Evolutionary conservation across 2,329 filamentous ascomycete species (phyloP), one percentile per base, ranked within the genome.

Genomic region (Orbilia blumenaviensis): DNA sequence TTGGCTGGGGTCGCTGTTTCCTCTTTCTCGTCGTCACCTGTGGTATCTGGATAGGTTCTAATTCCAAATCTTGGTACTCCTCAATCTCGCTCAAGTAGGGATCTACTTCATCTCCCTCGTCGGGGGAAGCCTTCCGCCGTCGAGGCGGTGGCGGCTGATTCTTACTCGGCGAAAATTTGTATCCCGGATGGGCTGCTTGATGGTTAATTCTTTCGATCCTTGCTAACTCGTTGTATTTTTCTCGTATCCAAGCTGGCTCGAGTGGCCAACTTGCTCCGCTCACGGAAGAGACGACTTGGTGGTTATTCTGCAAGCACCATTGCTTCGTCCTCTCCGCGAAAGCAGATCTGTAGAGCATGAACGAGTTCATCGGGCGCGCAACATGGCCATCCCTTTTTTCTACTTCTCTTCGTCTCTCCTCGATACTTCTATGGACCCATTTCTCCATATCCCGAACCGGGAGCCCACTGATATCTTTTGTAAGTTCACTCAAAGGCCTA

Each of bases 271-370:
- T 94, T 66, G 89, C 86, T 27, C 94, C 95, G 69, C 92, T 93
- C n/a, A 95, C 89, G 50, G 90, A 89, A 1, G 94, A 98, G 25
- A 98, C 91, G 36, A 95, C 86, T 82, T 99, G 94, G 82, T 99
- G 94, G 83, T 98, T 97, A 83, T 95, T 94, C 80, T 95, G 89
- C 12, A 88, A 85, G 80, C 91, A 92, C 86, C 90, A 92, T 61
- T 88, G 86, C 83, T 97, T 97, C 73, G 92, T 92, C 32, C 93
- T 87, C 77, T 95, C 92, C 75, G 96, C 92, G 81, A 92, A 97
- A 5, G 93, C 92, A 79, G 95, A 97, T 44, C 95, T 91, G 83
- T 99, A 99, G 60, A 99, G 86, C 91, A 99, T 97, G 85, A 98
- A 99, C 0, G 92, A 94, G 83, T 99, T 99, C 91, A 97, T 96